Evolutionary conservation across 2,329 filamentous ascomycete genomes (phyloP), one percentile per base, ranked within the genome.

Genomic region (Bimuria novae-zelandiae): DNA sequence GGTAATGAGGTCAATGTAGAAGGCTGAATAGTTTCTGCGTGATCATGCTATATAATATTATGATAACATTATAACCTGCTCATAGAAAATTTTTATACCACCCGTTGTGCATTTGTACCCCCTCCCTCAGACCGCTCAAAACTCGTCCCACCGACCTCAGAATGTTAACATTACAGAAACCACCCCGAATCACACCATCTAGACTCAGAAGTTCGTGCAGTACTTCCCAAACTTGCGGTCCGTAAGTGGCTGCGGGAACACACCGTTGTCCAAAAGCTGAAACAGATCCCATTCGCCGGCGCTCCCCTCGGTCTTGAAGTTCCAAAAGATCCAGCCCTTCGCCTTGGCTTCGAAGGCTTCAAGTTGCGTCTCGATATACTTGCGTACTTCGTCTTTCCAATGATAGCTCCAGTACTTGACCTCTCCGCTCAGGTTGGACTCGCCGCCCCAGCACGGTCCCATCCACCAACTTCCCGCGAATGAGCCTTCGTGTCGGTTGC

Each of bases 401-500:
- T 59, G 71, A 62, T 69, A 72, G 5, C 72, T 71, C 72, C 84
- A 84, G 8, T 77, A 74, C 16, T 77, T 76, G 16, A 79, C 76
- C 53, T 70, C 75, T 51, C 77, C 79, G 57, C 80, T 82, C 56
- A 43, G 40, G 11, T 75, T 78, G 8, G 27, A 29, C 46, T n/a
- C 12, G 6, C 33, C 33, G n/a, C 75, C 77, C 2, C 63, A 72
- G 67, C 86, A 88, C 51, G 76, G 79, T 10, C 81, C 83, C 29
- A 85, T 75, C 52, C 75, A 77, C 0, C 66, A 65, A 21, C 76
- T 80, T 29, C 75, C 78, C 0, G 74, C 69, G 61, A 76, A 83
- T 10, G 76, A 79, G 14, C 84, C 84, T 57, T 84, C 82, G 66
- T 83, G 84, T 44, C 87, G 80, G 11, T 84, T 79, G 16, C 85